phyloP scores from a whole-genome alignment of 2,329 filamentous ascomycete genomes.

The Ophiostoma tasmaniense region DNA sequence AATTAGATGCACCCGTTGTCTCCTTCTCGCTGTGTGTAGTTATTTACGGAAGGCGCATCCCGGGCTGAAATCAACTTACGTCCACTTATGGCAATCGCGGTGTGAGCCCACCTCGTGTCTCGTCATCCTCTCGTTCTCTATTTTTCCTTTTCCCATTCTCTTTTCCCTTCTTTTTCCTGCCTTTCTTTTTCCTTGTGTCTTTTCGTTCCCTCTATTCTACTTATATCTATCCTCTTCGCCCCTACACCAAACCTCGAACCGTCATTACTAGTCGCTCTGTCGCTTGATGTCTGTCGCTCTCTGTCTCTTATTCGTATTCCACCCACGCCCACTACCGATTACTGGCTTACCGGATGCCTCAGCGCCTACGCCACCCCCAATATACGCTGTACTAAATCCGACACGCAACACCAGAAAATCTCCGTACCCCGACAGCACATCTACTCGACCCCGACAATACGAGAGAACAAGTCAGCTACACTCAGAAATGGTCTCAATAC shows the following conservation, averaged over 20 bases:
- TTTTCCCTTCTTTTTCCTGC: background rate
- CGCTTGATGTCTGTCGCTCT: no score
- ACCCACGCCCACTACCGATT: background rate
- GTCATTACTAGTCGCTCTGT: no score
- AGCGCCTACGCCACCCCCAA: constrained; percentile 4
- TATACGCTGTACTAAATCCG: constrained; percentile 9
- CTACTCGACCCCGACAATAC: background rate
- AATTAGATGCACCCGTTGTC: background rate
- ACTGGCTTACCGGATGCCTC: background rate
- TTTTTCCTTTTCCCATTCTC: background rate
- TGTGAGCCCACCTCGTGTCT: background rate
- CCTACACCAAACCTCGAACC: background rate
- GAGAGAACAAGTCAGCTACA: background rate
- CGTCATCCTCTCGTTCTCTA: background rate
- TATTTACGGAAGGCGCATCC: background rate
- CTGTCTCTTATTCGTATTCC: background rate
- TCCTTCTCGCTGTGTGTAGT: background rate
- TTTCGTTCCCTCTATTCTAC: background rate
- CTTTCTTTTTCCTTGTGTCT: background rate
- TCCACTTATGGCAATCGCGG: background rate
- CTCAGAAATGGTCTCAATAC: background rate
- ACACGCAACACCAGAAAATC: constrained; percentile 1
- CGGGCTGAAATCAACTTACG: background rate
- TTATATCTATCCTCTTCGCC: background rate
- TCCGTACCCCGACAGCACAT: background rate